Percentiles rank a stretch among this genome's conserved stretches.
Conservation (phyloP, 495 filamentous ascomycete species). For the Aspergillus hancockii region DNA sequence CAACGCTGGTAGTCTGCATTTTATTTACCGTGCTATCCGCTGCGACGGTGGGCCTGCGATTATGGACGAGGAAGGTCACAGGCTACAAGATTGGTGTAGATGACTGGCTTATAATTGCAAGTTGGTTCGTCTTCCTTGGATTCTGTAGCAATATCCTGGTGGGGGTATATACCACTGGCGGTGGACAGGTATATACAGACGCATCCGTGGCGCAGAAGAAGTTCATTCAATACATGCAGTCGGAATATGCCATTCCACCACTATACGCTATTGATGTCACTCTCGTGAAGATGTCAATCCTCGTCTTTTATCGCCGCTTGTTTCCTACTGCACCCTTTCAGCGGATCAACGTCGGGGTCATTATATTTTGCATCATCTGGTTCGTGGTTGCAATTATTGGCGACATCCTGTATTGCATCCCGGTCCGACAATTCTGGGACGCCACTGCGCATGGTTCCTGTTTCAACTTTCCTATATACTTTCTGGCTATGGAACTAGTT, state of each 20-base stretch:
- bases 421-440: neutral
- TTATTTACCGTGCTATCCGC: no score
- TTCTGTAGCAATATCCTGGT: constrained; percentile 2
- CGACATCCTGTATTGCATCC: neutral
- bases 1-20: no score
- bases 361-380: neutral
- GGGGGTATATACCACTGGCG: neutral
- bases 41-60: no score
- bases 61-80: no score
- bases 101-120: neutral
- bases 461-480: neutral
- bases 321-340: neutral
- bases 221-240: neutral
- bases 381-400: neutral
- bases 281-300: neutral
- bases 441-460: neutral
- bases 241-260: neutral
- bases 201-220: neutral
- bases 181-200: neutral
- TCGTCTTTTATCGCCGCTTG: neutral
- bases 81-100: neutral
- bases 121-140: neutral
- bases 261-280: neutral
- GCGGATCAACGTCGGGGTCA: neutral
- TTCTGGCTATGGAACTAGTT: neutral